Evolutionary conservation across 2,329 filamentous ascomycete genomes (phyloP), one percentile per base, ranked within the genome.

Genomic region (Ceratocystis cubensis): DNA sequence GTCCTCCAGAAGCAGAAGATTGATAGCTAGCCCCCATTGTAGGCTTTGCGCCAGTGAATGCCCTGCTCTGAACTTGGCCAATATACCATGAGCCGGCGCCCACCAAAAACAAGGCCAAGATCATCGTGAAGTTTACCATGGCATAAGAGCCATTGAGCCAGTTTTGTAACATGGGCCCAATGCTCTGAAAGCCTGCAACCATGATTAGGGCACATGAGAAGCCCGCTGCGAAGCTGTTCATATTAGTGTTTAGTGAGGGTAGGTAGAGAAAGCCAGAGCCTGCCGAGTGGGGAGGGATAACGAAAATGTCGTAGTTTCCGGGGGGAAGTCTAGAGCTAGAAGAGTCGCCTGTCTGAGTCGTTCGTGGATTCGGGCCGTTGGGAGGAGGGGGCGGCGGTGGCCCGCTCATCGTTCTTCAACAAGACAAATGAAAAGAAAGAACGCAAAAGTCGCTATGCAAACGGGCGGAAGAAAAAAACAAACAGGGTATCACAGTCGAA

Each of bases 271-370:
- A 96, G 44, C 93, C 93, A 0, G 86, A 85, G 65, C 93, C 93
- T 5, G 92, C 83, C 10, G 91, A 93, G 75, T 96, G 91, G 61
- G 92, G 90, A 6, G 93, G 93, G 72, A 97, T 92, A 74, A 96
- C 88, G 78, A 96, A 96, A 74, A 97, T 96, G 78, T 97, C 93
- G 76, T 96, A 97, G 74, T 94, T 95, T 66, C 93, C 92, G 1
- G 88, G 82, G 2, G 93, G 93, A 61, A 96, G 79, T 66, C 88
- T 88, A 17, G 80, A 75, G 45, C 88, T 88, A n/a, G 80, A 75
- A 46, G 84, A 81, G 37, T 63, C 66, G 25, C 62, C 57, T 22
- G 61, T 33, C 28, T 63, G 44, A 64, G 84, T 81, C 22, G 83
- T 84, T 75, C 87, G 87, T 63, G 90, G 88, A 71, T 85, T 87